Conservation (phyloP, 116 monocot genomes). For the Iris pallida region DNA sequence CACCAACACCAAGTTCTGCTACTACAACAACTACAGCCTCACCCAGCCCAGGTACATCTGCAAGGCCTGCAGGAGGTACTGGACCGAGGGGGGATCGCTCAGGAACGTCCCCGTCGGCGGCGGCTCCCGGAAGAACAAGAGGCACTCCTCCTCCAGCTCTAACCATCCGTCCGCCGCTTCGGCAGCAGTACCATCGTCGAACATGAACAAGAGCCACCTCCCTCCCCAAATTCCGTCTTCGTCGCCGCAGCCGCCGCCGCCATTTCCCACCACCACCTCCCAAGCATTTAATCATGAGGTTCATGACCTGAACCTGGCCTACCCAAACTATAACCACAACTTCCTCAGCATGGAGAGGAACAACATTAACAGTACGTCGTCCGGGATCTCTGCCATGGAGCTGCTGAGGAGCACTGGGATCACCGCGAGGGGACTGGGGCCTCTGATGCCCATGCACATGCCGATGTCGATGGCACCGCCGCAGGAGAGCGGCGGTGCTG, state of each 20-base stretch:
- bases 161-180: too few relatives aligned
- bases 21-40: slow-evolving; percentile 69
- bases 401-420: slow-evolving; percentile 18
- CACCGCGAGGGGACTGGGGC: not conserved
- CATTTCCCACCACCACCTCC: not conserved
- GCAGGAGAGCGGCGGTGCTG: not conserved
- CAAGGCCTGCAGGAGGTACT: slow-evolving; percentile 32
- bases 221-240: not conserved
- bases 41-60: slow-evolving; percentile 36
- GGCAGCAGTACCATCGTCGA: too few relatives aligned
- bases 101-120: slow-evolving; percentile 25
- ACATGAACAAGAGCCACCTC: not conserved
- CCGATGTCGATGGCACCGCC: not conserved
- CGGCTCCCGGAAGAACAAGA: slow-evolving; percentile 13
- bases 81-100: slow-evolving; percentile 26
- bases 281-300: not conserved
- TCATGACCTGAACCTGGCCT: slow-evolving; percentile 16
- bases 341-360: not conserved
- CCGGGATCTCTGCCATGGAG: slow-evolving; percentile 11
- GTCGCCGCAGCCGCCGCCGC: too few relatives aligned
- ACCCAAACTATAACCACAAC: slow-evolving; percentile 4
- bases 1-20: slow-evolving; percentile 66
- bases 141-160: too few relatives aligned
- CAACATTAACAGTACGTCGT: not conserved
- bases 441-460: not conserved